Conservation (phyloP, 352 stramenopile genomes). For the Phytophthora tentaculata region DNA sequence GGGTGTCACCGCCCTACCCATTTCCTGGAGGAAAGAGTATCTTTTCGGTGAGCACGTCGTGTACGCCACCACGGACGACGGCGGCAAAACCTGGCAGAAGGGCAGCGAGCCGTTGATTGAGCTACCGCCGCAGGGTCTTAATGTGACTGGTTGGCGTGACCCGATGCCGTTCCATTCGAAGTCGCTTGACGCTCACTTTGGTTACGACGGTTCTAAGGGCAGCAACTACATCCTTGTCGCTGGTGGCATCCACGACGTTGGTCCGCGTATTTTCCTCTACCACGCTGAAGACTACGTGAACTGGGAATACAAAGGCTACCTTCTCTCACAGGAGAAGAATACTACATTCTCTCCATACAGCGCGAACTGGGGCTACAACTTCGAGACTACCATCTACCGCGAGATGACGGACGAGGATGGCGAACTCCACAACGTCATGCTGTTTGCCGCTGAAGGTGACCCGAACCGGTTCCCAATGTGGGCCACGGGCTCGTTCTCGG, state of each 20-base stretch:
- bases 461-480: conserved; percentile 71
- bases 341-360: conserved; percentile 69
- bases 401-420: conserved; percentile 64
- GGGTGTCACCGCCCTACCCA: conserved; percentile 53
- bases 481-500: conserved; percentile 48
- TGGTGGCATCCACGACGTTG: conserved; percentile 59
- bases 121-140: conserved; percentile 48
- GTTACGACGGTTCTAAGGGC: conserved; percentile 19
- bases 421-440: conserved; percentile 65
- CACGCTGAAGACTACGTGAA: conserved; percentile 63
- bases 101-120: conserved; percentile 56
- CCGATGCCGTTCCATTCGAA: conserved; percentile 66
- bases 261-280: conserved; percentile 74
- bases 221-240: conserved; percentile 73
- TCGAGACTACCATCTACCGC: conserved; percentile 70
- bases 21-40: conserved; percentile 59
- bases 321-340: conserved; percentile 65
- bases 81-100: conserved; percentile 70
- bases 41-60: conserved; percentile 74
- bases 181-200: conserved; percentile 54
- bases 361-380: conserved; percentile 67
- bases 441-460: conserved; percentile 62
- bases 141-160: conserved; percentile 74
- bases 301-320: conserved; percentile 71
- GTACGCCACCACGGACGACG: conserved; percentile 65